These are phyloP conservation scores for Dryas alaskensis DNA, from an alignment of 306 rosid species.

Conservation along the genomic window DNA sequence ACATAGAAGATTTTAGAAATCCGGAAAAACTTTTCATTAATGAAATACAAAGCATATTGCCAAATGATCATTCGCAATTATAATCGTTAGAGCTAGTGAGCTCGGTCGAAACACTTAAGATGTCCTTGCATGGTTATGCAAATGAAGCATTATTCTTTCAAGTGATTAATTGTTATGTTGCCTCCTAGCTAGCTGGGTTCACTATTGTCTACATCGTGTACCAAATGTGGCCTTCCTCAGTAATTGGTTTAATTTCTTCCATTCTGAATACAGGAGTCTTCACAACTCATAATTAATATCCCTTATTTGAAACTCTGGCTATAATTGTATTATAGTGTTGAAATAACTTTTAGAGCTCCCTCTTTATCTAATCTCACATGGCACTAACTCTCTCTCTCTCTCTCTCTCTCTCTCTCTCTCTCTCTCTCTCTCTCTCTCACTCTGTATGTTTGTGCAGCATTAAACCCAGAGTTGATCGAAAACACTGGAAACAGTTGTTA, in stretches of 20 bases:
- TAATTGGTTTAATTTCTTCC: not conserved
- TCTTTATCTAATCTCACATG: not conserved
- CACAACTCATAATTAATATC: not conserved
- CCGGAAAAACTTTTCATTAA: too few species aligned
- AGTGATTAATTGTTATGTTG: not conserved
- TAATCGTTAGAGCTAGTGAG: too few species aligned
- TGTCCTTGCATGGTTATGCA: not conserved
- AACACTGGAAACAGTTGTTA: conserved; percentile 81
- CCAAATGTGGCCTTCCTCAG: not conserved
- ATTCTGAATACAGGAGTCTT: too few species aligned
- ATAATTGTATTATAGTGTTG: not conserved
- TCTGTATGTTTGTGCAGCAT: conserved; percentile 46
- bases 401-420: not conserved
- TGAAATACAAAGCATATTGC: too few species aligned
- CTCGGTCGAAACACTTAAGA: too few species aligned
- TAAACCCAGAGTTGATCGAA: conserved; percentile 74
- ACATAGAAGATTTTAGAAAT: too few species aligned
- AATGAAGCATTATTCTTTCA: not conserved
- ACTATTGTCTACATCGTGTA: not conserved
- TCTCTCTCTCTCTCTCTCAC: not conserved
- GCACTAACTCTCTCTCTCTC: not conserved
- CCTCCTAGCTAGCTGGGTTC: not conserved
- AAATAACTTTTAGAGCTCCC: not conserved
- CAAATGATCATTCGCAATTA: too few species aligned
- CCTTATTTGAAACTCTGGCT: not conserved